Evolutionary conservation across 306 rosid species (phyloP), one percentile per base, ranked within the genome.

Genomic region (Dryas drummondii): DNA sequence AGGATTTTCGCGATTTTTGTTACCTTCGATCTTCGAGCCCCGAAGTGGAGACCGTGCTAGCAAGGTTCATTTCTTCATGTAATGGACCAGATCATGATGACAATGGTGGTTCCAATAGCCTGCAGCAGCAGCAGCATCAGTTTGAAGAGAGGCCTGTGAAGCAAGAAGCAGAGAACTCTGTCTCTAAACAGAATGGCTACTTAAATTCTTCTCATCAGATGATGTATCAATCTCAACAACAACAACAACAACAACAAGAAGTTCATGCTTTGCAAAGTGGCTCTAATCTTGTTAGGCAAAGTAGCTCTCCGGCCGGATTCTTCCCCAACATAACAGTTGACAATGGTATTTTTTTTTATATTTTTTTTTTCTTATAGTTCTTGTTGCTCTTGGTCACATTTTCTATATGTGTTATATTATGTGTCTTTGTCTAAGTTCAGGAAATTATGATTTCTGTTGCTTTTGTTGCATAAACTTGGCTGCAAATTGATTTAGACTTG

Each of bases 301-400:
- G 73, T 68, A 93, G 96, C 75, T 91, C 91, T 40, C 94, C 97
- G 10, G 83, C 94, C 58, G 94, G 78, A 14, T 78, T 91, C 73
- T 85, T 88, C 89, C 72, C 87, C 64, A 72, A 59, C 74, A 79
- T 72, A 16, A 45, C 83, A 13, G 54, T 64, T 73, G 87, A 88
- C 72, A 87, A 82, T 80, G 96, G 98, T 93, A 88, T 72, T 63
- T 5, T 4, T 58, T 63, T n/a, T n/a, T n/a, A n/a, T n/a, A n/a
- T n/a, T n/a, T n/a, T 67, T 11, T 58, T 22, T 59, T 73, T 15
- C 59, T 68, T 68, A 26, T 12, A 27, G 37, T 71, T 19, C 71
- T 41, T 9, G 7, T 60, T 61, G 63, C 40, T 45, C 14, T 45
- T 42, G 52, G 49, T 46, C 7, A 46, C 6, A 46, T 27, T 5